phyloP scores from a whole-genome alignment of 768 basidiomycete species.

The Rhodotorula toruloides region DNA sequence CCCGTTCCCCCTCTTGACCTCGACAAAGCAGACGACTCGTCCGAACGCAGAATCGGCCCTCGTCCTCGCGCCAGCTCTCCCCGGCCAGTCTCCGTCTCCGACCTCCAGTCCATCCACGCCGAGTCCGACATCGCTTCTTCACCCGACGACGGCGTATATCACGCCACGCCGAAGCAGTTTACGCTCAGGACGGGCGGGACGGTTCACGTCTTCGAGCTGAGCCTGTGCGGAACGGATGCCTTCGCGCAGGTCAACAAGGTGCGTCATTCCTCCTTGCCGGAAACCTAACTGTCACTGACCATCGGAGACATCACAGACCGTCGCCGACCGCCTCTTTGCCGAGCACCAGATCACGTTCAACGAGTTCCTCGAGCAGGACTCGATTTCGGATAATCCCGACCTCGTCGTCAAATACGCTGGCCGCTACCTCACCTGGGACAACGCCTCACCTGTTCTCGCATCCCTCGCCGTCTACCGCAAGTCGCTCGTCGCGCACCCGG shows the following conservation, averaged over 20 bases:
- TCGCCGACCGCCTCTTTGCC: constrained; percentile 48
- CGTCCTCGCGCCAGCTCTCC: constrained; percentile 26
- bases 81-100: constrained; percentile 19
- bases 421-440: constrained; percentile 72
- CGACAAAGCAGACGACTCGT: not conserved
- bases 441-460: constrained; percentile 68
- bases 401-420: constrained; percentile 72
- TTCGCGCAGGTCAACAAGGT: constrained; percentile 32
- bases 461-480: constrained; percentile 67
- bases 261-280: not conserved
- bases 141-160: constrained; percentile 29
- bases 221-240: constrained; percentile 54
- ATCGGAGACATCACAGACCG: constrained; percentile 47
- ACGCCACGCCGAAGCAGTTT: constrained; percentile 30
- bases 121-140: constrained; percentile 4
- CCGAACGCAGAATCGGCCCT: constrained; percentile 10
- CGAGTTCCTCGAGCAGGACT: constrained; percentile 62
- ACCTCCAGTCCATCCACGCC: constrained; percentile 28
- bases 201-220: constrained; percentile 57
- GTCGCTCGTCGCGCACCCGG: constrained; percentile 44
- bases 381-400: constrained; percentile 59
- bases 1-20: constrained; percentile 23
- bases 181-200: constrained; percentile 25
- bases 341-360: constrained; percentile 61
- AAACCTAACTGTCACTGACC: not conserved